Evolutionary conservation across 2,329 filamentous ascomycete genomes (phyloP), one percentile per base, ranked within the genome.

Genomic region (Claviceps spartinae): DNA sequence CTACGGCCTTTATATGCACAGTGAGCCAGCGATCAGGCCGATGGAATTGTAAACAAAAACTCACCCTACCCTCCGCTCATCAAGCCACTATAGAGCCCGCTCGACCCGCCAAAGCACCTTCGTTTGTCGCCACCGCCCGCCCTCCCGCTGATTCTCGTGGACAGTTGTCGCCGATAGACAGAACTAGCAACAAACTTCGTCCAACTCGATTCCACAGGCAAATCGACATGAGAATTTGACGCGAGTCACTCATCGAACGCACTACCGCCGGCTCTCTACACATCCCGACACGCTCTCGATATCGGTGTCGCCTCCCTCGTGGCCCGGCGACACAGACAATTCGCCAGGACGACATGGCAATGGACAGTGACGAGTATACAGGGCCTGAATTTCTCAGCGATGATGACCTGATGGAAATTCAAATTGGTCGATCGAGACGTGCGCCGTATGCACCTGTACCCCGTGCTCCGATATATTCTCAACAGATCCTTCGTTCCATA

Each of bases 401-500:
- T 34, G 67, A 69, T 54, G 66, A 69, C 41, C 55, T 68, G 22
- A 54, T 68, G n/a, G 66, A 65, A 52, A 61, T 68, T 47, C 58
- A 64, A 40, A 53, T 62, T 30, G 57, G 50, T n/a, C 47, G 50
- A n/a, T 8, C 55, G 1, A 50, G 22, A 20, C 49, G 43, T 37
- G 2, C 49, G 59, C 44, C 52, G 41, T 14, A 42, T 14, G 48
- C 30, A 36, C 5, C 26, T 7, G 5, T 14, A 9, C 4, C 38
- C 4, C 20, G 48, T 30, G 22, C n/a, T 26, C 48, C n/a, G 22
- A 4, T 40, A 5, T 22, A 18, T 16, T 13, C 8, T 9, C 14
- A 41, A 30, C 36, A 3, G 4, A 22, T 14, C 14, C 16, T 30
- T 24, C 13, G 16, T 18, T 22, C 47, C 13, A 22, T 20, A 41